Conservation (phyloP, 2,329 filamentous ascomycete genomes). For the Aspergillus sojae region DNA sequence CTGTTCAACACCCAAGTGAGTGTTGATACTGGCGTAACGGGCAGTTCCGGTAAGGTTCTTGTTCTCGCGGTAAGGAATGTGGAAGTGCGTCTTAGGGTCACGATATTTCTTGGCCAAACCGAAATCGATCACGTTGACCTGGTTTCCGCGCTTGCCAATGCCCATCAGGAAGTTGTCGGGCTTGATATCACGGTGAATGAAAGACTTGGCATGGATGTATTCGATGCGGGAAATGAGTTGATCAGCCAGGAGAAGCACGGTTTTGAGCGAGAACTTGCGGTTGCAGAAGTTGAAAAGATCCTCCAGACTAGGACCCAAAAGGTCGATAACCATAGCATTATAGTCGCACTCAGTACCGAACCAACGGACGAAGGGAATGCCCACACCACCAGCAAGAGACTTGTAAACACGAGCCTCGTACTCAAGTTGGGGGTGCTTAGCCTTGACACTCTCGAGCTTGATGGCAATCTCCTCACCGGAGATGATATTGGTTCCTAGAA, state of each 20-base stretch:
- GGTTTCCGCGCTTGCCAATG: conserved; percentile 97
- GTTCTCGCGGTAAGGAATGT: conserved; percentile 99
- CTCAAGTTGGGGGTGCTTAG: conserved; percentile 97
- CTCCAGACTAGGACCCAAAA: conserved; percentile 92
- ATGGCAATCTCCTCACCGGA: conserved; percentile 99
- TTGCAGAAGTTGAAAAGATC: conserved; percentile 99
- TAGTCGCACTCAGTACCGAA: conserved; percentile 99
- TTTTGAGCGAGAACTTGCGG: conserved; percentile 99
- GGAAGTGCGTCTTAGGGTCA: conserved; percentile 99
- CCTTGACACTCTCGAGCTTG: conserved; percentile 99
- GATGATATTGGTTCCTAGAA: conserved; percentile 95
- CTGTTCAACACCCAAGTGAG: conserved; percentile 96
- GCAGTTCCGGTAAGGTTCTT: conserved; percentile 99
- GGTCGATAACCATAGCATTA: conserved; percentile 98
- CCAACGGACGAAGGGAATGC: conserved; percentile 98
- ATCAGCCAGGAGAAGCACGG: conserved; percentile 91
- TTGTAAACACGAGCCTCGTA: conserved; percentile 94
- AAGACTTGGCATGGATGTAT: conserved; percentile 99
- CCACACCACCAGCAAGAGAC: conserved; percentile 89
- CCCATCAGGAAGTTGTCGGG: conserved; percentile 99
- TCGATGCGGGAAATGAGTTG: conserved; percentile 99
- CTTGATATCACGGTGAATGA: conserved; percentile 99
- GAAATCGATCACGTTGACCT: conserved; percentile 99
- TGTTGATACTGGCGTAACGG: conserved; percentile 98
- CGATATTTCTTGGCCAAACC: conserved; percentile 99